phyloP scores from a whole-genome alignment of 495 filamentous ascomycete genomes.

The Oidiodendron maius region DNA sequence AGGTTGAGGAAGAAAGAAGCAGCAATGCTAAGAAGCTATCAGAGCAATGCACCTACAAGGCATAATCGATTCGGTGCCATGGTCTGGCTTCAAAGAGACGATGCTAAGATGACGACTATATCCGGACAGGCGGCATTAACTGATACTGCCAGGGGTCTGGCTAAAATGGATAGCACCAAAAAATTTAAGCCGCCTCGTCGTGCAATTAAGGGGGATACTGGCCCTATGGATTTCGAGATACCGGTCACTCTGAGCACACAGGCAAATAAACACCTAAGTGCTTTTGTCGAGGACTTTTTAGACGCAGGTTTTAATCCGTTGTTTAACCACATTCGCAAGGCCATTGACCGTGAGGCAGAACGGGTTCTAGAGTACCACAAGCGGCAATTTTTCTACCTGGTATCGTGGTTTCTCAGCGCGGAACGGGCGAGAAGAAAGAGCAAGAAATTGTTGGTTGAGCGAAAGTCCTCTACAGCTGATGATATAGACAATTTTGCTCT shows the following conservation, averaged over 20 bases:
- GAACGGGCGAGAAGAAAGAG: slow-evolving; percentile 68
- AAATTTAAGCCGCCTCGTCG: slow-evolving; percentile 77
- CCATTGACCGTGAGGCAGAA: slow-evolving; percentile 87
- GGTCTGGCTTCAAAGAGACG: slow-evolving; percentile 90
- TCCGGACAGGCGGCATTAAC: slow-evolving; percentile 77
- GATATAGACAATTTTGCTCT: slow-evolving; percentile 78
- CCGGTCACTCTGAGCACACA: slow-evolving; percentile 57
- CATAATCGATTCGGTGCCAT: slow-evolving; percentile 96
- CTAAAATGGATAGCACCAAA: slow-evolving; percentile 91
- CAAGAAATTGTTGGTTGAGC: slow-evolving; percentile 38
- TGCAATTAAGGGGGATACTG: slow-evolving; percentile 56
- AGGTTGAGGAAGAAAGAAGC: slow-evolving; percentile 72
- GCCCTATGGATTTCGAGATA: slow-evolving; percentile 70
- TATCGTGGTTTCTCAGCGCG: slow-evolving; percentile 91
- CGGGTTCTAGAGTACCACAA: slow-evolving; percentile 67
- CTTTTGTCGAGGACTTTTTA: slow-evolving; percentile 88
- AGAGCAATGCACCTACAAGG: slow-evolving; percentile 73
- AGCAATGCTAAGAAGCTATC: slow-evolving; percentile 70
- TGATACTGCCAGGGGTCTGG: slow-evolving; percentile 33
- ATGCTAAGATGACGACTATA: slow-evolving; percentile 73
- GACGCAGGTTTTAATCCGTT: slow-evolving; percentile 96
- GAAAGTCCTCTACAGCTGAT: slow-evolving; percentile 33
- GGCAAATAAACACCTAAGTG: slow-evolving; percentile 65
- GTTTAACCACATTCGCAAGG: slow-evolving; percentile 77
- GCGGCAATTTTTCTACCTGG: slow-evolving; percentile 85